phyloP scores from a whole-genome alignment of 192 early-diverging fungal species.

The Coemansia sp. region DNA sequence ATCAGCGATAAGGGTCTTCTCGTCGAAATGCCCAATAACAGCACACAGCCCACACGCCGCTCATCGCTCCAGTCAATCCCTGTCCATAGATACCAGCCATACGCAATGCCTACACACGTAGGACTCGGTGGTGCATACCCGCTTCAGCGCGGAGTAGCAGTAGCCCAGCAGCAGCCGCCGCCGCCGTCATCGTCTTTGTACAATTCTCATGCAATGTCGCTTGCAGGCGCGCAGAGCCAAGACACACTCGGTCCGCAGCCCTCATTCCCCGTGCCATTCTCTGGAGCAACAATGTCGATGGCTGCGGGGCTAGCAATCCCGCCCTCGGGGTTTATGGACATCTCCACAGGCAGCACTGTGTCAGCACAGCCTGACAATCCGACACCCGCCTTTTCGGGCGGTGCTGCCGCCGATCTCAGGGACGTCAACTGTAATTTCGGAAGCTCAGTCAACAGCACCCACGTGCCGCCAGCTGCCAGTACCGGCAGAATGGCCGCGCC shows the following conservation, averaged over 20 bases:
- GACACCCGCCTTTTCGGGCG: slow-evolving; percentile 10
- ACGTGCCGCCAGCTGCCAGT: slow-evolving; percentile 5
- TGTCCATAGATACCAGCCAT: slow-evolving; percentile 42
- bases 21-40: background rate
- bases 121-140: background rate
- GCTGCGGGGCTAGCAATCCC: slow-evolving; percentile 16
- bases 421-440: background rate
- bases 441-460: background rate
- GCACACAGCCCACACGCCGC: slow-evolving; percentile 15
- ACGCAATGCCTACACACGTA: slow-evolving; percentile 12
- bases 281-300: slow-evolving; percentile 12
- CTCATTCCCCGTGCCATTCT: slow-evolving; percentile 15
- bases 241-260: slow-evolving; percentile 10
- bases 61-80: slow-evolving; percentile 43
- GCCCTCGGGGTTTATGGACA: slow-evolving; percentile 5
- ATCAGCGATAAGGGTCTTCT: slow-evolving; percentile 44
- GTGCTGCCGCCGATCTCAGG: slow-evolving; percentile 5
- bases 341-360: slow-evolving; percentile 3
- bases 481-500: slow-evolving; percentile 16
- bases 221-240: slow-evolving; percentile 5
- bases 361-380: slow-evolving; percentile 5
- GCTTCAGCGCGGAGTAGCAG: background rate
- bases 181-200: slow-evolving; percentile 1
- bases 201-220: background rate
- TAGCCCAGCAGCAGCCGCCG: slow-evolving; percentile 4